Evolutionary conservation across 164 flowering plant species (phyloP).

Genomic region (Vitis rupestris): DNA sequence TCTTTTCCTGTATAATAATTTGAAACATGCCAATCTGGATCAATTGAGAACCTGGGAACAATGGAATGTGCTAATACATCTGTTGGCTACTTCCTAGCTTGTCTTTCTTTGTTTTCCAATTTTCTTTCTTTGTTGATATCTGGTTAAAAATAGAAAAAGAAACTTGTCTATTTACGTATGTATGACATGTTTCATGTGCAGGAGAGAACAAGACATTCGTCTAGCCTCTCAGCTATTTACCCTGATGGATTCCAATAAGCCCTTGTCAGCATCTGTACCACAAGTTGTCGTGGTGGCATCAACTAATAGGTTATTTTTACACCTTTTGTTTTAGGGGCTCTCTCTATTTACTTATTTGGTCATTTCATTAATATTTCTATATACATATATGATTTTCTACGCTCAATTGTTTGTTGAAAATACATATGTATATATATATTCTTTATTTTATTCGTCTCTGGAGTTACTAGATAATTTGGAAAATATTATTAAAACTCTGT

Average conservation of each 20-base stretch:
- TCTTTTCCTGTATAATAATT: background rate
- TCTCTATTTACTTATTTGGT: background rate
- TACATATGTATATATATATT: too few species aligned
- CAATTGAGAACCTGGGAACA: background rate
- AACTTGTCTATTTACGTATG: background rate
- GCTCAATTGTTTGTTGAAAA: too few species aligned
- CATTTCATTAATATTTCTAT: too few species aligned
- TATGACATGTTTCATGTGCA: slow-evolving; percentile 30
- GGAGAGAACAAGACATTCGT: slow-evolving; percentile 82
- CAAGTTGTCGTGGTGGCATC: slow-evolving; percentile 88
- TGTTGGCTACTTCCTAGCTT: background rate
- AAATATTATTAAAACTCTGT: too few species aligned
- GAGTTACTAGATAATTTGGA: too few species aligned
- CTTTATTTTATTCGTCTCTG: too few species aligned
- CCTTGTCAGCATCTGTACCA: slow-evolving; percentile 36
- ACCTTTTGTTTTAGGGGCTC: background rate
- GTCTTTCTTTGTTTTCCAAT: background rate
- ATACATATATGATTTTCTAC: too few species aligned
- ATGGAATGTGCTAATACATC: background rate
- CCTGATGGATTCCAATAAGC: slow-evolving; percentile 73
- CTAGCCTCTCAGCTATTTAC: slow-evolving; percentile 71
- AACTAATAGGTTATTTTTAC: slow-evolving; percentile 69
- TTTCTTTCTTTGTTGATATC: background rate
- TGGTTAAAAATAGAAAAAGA: background rate
- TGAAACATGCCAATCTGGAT: background rate